Evolutionary conservation across 1,139 yeast genomes (phyloP), one percentile per base, ranked within the genome.

Genomic region (Nakaseomyces bracarensis): DNA sequence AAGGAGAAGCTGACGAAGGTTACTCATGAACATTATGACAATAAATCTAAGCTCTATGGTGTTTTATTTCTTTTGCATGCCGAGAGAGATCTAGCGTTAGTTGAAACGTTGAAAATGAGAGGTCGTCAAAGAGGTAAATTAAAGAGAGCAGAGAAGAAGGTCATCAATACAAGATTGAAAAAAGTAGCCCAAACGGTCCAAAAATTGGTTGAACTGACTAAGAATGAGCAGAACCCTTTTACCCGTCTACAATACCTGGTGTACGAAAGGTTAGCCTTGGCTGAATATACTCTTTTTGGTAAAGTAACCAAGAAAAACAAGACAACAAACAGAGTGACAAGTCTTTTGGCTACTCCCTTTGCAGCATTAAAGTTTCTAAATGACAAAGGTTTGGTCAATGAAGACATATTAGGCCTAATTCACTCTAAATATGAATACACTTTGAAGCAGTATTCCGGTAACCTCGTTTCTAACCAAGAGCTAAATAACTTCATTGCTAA

Each of bases 101-200:
- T 50, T 14, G 64, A 60, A 42, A 46, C 46, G n/a, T 48, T 58
- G 35, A 60, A 58, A 41, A 31, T 57, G 33, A 51, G 54, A 39
- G 54, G 56, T 14, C 52, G 58, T 26, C 51, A 50, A 39, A 55
- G 64, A 43, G 60, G 61, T 33, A 49, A 52, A 30, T 49, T 52
- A 35, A 58, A 57, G 46, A 51, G 47, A n/a, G 46, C 51, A 31
- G 64, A 60, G 40, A 67, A 68, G 40, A 73, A 70, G 46, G 73
- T 82, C 46, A 68, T 83, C 56, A 58, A 71, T 11, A 75, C 89
- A 29, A 82, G 84, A 61, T 71, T 82, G 49, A 83, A 81, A 57
- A 80, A 75, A 58, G 79, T 91, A 0, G 63, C 71, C 26, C 59
- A 62, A 40, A 68, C 70, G 42, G 66, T 73, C 25, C 61, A 66